Conservation (phyloP, 2,329 filamentous ascomycete genomes). For the Aquanectria penicillioides region DNA sequence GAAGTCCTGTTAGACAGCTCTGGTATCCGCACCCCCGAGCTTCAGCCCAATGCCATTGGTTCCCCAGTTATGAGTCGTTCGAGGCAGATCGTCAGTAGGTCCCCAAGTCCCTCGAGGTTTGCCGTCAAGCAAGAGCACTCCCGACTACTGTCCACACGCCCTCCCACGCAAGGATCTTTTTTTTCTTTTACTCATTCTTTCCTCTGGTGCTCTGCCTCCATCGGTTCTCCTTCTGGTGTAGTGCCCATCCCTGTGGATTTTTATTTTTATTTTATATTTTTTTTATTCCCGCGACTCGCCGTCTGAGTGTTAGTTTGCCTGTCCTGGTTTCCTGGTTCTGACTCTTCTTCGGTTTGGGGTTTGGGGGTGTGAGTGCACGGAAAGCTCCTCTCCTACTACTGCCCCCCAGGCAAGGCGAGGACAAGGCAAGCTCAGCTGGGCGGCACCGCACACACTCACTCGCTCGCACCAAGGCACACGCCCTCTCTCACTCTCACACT, state of each 20-base stretch:
- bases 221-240: slow-evolving; percentile 24
- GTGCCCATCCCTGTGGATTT: slow-evolving; percentile 10
- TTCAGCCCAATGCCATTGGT: slow-evolving; percentile 37
- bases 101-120: slow-evolving; percentile 28
- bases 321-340: slow-evolving; percentile 15
- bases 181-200: slow-evolving; percentile 24
- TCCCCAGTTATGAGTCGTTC: slow-evolving; percentile 39
- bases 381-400: slow-evolving; percentile 18
- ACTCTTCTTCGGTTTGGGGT: slow-evolving; percentile 1
- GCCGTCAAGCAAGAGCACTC: slow-evolving; percentile 26
- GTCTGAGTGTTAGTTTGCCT: slow-evolving; percentile 17
- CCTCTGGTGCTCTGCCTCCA: slow-evolving; percentile 25
- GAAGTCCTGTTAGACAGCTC: slow-evolving; percentile 39
- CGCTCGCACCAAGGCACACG: slow-evolving; percentile 9
- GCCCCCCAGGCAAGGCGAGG: slow-evolving; percentile 12
- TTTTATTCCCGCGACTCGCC: slow-evolving; percentile 9
- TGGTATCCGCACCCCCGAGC: slow-evolving; percentile 38
- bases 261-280: no score
- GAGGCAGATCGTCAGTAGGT: slow-evolving; percentile 40
- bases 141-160: slow-evolving; percentile 37
- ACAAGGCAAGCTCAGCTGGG: slow-evolving; percentile 23
- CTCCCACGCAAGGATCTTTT: slow-evolving; percentile 32
- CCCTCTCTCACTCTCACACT: not conserved
- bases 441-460: slow-evolving; percentile 16
- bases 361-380: slow-evolving; percentile 20